Base-by-base conservation (phyloP, 495 filamentous ascomycete species). In the Trichoderma orchidacearum region DNA sequence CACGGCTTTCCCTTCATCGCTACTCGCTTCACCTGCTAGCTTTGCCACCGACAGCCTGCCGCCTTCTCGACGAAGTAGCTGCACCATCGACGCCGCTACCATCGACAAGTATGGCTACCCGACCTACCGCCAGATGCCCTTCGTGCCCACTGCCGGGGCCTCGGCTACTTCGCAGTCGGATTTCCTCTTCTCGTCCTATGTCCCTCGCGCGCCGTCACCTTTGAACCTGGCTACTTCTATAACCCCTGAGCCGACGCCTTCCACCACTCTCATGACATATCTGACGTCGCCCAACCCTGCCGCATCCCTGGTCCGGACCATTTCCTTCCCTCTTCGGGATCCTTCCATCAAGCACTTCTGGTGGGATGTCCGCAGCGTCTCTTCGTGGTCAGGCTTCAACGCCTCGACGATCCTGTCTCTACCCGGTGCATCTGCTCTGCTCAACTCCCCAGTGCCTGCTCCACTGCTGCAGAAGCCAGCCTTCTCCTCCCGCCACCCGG, bases 321-420 rank as follows among this genome's bases (percentile, higher is more conserved):
- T 91, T 62, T 88, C 83, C 60, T 81, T 86, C 65, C 75, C 81
- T 9, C 76, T 80, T 23, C 78, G 80, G 27, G 81, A 89, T 35
- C 84, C 84, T 41, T 68, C 84, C 62, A 82, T 86, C 64, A 84
- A 84, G 63, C 85, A 94, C 65, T 92, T 89, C 65, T 96, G 90
- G 90, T 96, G 87, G 87, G 90, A 96, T 60, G 79, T 95, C 55
- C 86, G 90, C 52, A 90, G 94, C 62, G 74, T 95, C 59, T 83
- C 86, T 51, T 77, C 81, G 59, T 96, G 90, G 90, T 76, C 75
- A 41, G 77, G 80, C 58, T 95, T 95, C 77, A 85, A 78, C 54
- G 70, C 89, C 25, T 64, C 70, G 48, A 84, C 85, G 53, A 87
- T 96, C 68, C 75, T 81, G 60, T 74, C 81, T n/a, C 78, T 95